Conservation (phyloP, 345 rosid species). For the Pugionium dolabratum region DNA sequence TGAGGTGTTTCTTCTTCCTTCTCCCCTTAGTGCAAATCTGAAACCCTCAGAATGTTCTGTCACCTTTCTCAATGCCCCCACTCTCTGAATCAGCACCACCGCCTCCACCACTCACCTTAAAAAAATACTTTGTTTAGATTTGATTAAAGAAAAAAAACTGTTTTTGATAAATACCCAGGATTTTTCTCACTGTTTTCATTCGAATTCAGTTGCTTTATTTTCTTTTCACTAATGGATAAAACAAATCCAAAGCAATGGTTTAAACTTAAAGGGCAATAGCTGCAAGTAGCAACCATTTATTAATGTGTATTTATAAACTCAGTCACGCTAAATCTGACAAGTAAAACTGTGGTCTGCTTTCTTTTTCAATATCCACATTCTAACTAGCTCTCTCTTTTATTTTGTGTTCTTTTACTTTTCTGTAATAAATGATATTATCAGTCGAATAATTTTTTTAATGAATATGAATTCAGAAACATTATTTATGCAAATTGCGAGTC, state of each 20-base stretch:
- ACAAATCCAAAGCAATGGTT: conserved; percentile 8
- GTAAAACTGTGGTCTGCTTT: conserved; percentile 9
- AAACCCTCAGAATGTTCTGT: conserved; percentile 39
- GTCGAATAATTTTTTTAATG: background rate
- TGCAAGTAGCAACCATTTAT: conserved; percentile 16
- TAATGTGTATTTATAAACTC: background rate
- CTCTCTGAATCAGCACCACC: conserved; percentile 46
- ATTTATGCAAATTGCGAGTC: background rate
- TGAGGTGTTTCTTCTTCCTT: conserved; percentile 50
- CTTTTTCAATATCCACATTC: conserved; percentile 8
- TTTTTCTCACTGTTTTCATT: conserved; percentile 30
- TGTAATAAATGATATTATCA: no score
- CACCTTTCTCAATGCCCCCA: conserved; percentile 24
- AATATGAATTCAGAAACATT: background rate
- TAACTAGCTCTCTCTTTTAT: background rate
- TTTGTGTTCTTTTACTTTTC: background rate
- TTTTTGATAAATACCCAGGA: conserved; percentile 13
- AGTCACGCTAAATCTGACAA: conserved; percentile 30
- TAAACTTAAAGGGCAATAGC: background rate
- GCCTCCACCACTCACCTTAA: conserved; percentile 41
- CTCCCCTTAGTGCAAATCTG: conserved; percentile 31
- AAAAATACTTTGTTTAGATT: conserved; percentile 8
- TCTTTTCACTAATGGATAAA: conserved; percentile 16
- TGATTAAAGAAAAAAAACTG: background rate
- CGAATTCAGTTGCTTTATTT: background rate